Conservation (phyloP, 495 filamentous ascomycete species). For the Choiromyces venosus region DNA sequence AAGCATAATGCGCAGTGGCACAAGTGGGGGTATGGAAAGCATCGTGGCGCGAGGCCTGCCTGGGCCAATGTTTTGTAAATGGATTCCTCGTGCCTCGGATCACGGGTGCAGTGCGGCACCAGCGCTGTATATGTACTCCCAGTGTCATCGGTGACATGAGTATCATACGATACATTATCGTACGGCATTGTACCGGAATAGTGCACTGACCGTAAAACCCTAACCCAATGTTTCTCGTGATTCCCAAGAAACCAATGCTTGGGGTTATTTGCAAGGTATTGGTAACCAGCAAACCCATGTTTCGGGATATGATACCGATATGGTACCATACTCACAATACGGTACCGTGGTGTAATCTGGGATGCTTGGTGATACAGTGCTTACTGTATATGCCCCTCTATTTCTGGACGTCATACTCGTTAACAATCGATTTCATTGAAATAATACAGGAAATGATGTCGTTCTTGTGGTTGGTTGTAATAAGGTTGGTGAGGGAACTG, state of each 20-base stretch:
- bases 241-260: neutral
- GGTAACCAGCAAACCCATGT: neutral
- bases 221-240: constrained; percentile 1
- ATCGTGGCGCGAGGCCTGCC: neutral
- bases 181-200: neutral
- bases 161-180: neutral
- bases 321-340: neutral
- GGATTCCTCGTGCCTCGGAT: neutral
- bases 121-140: neutral
- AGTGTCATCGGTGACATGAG: neutral
- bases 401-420: neutral
- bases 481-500: neutral
- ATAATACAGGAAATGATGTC: neutral
- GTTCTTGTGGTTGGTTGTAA: neutral
- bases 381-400: neutral
- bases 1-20: neutral
- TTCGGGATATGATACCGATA: neutral
- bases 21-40: neutral
- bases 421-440: neutral
- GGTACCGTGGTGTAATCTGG: neutral
- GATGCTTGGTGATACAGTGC: neutral
- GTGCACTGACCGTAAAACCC: neutral
- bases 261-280: constrained; percentile 1
- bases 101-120: neutral
- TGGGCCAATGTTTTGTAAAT: neutral